Evolutionary conservation across 306 rosid species (phyloP), one percentile per base, ranked within the genome.

Genomic region (Pyrus betulifolia): DNA sequence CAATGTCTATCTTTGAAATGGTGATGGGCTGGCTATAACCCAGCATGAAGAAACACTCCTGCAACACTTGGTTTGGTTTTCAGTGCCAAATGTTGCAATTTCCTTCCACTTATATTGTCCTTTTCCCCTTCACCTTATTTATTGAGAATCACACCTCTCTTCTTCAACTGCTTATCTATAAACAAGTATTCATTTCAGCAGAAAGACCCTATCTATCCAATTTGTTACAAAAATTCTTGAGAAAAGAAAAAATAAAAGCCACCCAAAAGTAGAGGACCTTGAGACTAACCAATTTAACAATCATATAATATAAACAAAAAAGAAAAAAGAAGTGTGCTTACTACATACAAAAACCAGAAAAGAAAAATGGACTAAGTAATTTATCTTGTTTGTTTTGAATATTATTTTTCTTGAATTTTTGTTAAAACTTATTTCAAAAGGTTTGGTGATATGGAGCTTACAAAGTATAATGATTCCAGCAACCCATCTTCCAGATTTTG

Each of bases 391-490:
- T 58, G 17, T 9, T 23, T 1, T 61, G 21, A 23, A 14, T 61
- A 3, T 61, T 61, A 10, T 61, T 25, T 12, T 61, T 25, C 66
- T 61, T 13, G 27, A 21, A 9, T 8, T 3, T 58, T 22, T 22
- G 15, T 58, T 58, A 2, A 5, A 58, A 22, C 28, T 22, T 22
- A n/a, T 58, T 54, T 18, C 11, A 22, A 58, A 58, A 9, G 12
- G 28, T 58, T 23, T 58, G 63, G 63, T 3, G 65, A 72, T 51
- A 33, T 49, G 75, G 57, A 64, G 82, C 93, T 89, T 92, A 96
- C 99, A 79, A 66, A 96, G 98, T 66, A 96, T 82, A 87, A 92
- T 91, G 60, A 64, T 91, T 84, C 89, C 99, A 70, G 98, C 99
- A 78, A 82, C 76, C 99, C 99, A 92, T 84, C 88, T 76, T 67